Evolutionary conservation across 768 basidiomycete species (phyloP).

Genomic region (Pisolithus microcarpus): DNA sequence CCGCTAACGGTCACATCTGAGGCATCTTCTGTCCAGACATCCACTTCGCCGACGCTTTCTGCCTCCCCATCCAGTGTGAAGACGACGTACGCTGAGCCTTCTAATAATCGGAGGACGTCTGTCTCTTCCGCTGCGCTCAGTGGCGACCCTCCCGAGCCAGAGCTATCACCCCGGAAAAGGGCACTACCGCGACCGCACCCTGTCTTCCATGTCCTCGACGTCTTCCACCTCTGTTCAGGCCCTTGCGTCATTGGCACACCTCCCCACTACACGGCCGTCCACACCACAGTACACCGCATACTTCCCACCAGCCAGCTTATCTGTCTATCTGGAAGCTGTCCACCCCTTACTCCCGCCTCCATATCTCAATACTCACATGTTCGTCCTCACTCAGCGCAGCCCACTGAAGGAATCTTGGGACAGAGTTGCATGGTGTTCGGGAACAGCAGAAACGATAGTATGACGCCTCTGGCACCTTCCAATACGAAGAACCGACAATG

Average conservation of each 20-base stretch:
- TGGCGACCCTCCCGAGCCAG: slow-evolving; percentile 47
- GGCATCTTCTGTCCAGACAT: slow-evolving; percentile 36
- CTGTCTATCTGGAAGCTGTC: slow-evolving; percentile 48
- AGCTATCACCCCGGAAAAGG: slow-evolving; percentile 25
- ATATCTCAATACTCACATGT: slow-evolving; percentile 64
- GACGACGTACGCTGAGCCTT: slow-evolving; percentile 25
- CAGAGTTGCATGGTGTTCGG: slow-evolving; percentile 55
- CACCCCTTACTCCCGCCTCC: slow-evolving; percentile 70
- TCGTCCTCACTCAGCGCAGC: slow-evolving; percentile 54
- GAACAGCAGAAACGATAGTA: slow-evolving; percentile 22
- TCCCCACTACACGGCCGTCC: slow-evolving; percentile 35
- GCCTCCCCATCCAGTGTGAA: slow-evolving; percentile 34
- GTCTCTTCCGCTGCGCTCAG: slow-evolving; percentile 55
- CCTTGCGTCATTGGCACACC: slow-evolving; percentile 48
- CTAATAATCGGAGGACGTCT: slow-evolving; percentile 41
- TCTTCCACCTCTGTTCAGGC: slow-evolving; percentile 45
- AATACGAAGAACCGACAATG: background rate
- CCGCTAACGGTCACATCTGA: slow-evolving; percentile 58
- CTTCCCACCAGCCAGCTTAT: slow-evolving; percentile 58
- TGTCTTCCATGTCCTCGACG: slow-evolving; percentile 48
- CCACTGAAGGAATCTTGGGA: slow-evolving; percentile 69
- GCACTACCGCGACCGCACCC: slow-evolving; percentile 45
- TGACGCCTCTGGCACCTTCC: background rate
- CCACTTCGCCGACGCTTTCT: slow-evolving; percentile 32
- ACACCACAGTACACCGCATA: slow-evolving; percentile 45